Percentiles rank a stretch among this genome's conserved stretches.
Evolutionary conservation across 192 early-diverging fungal genomes (phyloP).

Genomic region (Linnemannia elongata): DNA sequence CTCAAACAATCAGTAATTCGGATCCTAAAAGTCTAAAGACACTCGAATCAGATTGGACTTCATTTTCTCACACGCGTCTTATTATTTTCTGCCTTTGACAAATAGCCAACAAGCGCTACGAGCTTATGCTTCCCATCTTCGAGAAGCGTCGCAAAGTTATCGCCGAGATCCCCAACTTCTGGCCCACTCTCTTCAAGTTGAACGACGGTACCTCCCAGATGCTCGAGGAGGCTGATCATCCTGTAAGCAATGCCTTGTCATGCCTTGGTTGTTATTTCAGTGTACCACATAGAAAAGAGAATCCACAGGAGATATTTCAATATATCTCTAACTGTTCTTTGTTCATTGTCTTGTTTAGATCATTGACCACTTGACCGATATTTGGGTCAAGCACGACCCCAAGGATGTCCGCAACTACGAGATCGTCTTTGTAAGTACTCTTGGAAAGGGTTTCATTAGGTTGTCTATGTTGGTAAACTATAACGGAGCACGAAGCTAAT

Average conservation of each 20-base stretch:
- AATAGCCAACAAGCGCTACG: conserved; percentile 45
- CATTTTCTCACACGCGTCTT: not conserved
- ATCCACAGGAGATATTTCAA: not conserved
- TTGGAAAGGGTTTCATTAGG: not conserved
- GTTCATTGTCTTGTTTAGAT: conserved; percentile 10
- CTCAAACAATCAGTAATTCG: not conserved
- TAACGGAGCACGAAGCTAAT: not conserved
- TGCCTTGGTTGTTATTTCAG: not conserved
- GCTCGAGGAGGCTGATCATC: conserved; percentile 27
- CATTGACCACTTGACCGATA: conserved; percentile 48
- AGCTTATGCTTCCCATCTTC: conserved; percentile 38
- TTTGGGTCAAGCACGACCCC: conserved; percentile 45
- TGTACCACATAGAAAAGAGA: not conserved
- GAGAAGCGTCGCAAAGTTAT: conserved; percentile 68
- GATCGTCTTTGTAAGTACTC: conserved; percentile 59
- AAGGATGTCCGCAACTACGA: conserved; percentile 67
- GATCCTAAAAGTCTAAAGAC: not conserved
- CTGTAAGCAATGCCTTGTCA: conserved; percentile 21
- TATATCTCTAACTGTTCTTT: conserved; percentile 5
- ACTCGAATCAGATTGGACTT: not conserved
- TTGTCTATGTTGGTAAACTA: not conserved
- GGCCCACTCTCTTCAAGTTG: conserved; percentile 66
- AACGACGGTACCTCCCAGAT: conserved; percentile 10
- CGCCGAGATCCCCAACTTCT: conserved; percentile 68
- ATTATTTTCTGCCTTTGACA: not conserved